These are phyloP conservation scores for Diplodia scrobiculata DNA, from an alignment of 2,329 filamentous ascomycete genomes.

Conservation along the genomic window DNA sequence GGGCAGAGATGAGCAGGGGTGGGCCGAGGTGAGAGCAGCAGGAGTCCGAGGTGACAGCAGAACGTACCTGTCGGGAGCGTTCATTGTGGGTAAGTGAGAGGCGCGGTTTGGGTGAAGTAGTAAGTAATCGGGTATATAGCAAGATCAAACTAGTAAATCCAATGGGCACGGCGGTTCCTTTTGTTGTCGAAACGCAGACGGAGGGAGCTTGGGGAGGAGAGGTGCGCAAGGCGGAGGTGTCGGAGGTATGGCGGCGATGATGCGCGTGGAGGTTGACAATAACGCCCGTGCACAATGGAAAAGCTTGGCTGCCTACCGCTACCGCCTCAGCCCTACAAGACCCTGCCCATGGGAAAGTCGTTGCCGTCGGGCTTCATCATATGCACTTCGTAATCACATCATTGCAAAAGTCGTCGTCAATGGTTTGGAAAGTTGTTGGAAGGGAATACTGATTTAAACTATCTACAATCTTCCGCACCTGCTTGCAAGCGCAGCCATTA, in stretches of 20 bases:
- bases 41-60: slow-evolving; percentile 2
- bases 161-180: neutral
- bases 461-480: neutral
- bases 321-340: neutral
- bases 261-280: slow-evolving; percentile 7
- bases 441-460: neutral
- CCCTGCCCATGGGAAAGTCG: neutral
- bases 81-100: slow-evolving; percentile 36
- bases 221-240: neutral
- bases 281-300: slow-evolving; percentile 4
- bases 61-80: slow-evolving; percentile 45
- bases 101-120: neutral
- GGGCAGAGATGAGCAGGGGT: neutral
- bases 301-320: neutral
- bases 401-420: neutral
- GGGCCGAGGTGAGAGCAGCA: slow-evolving; percentile 21
- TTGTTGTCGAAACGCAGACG: neutral
- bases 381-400: neutral
- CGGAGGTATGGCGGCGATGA: neutral
- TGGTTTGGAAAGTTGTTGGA: too few relatives aligned
- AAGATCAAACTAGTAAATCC: slow-evolving; percentile 5
- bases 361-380: neutral
- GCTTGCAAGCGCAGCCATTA: neutral
- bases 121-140: slow-evolving; percentile 8
- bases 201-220: neutral